Conservation (phyloP, 345 rosid genomes). For the Euphorbia lathyris region DNA sequence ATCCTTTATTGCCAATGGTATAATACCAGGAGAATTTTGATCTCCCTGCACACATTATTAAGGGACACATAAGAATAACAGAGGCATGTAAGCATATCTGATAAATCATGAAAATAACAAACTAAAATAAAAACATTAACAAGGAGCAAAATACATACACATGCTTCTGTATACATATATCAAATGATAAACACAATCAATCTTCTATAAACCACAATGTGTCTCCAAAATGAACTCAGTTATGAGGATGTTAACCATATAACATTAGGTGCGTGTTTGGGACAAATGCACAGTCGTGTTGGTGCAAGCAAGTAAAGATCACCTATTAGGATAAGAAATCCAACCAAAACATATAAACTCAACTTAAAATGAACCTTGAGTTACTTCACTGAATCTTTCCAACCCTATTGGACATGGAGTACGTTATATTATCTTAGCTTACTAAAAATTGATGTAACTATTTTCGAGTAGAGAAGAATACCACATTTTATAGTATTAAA, state of each 20-base stretch:
- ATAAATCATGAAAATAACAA: not conserved
- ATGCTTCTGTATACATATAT: not conserved
- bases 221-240: not conserved
- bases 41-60: conserved; percentile 69
- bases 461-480: not conserved
- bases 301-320: not conserved
- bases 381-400: not conserved
- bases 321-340: not conserved
- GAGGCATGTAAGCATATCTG: not conserved
- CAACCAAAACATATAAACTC: not conserved
- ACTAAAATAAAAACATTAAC: not conserved
- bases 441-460: not conserved
- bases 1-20: conserved; percentile 96
- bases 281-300: not conserved
- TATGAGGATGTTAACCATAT: not conserved
- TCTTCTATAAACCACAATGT: not conserved
- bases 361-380: not conserved
- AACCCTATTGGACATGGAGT: not conserved
- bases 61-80: conserved; percentile 3
- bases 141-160: not conserved
- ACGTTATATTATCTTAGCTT: not conserved
- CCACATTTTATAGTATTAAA: not conserved
- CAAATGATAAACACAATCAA: not conserved
- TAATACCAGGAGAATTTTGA: conserved; percentile 90
- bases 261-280: not conserved